Evolutionary conservation across 768 basidiomycete genomes (phyloP).

Genomic region (Asterophora parasitica): DNA sequence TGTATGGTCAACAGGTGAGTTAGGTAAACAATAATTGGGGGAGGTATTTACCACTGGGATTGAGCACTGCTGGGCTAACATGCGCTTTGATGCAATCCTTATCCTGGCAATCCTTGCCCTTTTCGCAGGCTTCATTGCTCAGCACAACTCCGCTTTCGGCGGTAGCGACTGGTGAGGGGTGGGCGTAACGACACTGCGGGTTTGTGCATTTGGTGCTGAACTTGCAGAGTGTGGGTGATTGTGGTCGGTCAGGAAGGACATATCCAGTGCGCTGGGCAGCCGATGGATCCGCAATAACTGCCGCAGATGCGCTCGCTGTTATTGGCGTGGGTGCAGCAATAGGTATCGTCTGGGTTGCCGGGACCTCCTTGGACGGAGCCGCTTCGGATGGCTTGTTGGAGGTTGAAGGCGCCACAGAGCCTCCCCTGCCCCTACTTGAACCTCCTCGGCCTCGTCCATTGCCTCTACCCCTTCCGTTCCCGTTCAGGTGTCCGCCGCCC

Average conservation of each 20-base stretch:
- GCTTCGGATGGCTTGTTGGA: slow-evolving; percentile 16
- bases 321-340: slow-evolving; percentile 27
- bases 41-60: slow-evolving; percentile 49
- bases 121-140: slow-evolving; percentile 89
- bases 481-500: slow-evolving; percentile 25
- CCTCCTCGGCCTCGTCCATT: slow-evolving; percentile 40
- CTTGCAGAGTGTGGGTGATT: slow-evolving; percentile 91
- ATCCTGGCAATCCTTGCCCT: slow-evolving; percentile 85
- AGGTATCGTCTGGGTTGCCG: slow-evolving; percentile 24
- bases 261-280: slow-evolving; percentile 41
- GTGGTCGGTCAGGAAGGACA: slow-evolving; percentile 69
- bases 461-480: slow-evolving; percentile 40
- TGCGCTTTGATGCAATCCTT: slow-evolving; percentile 91
- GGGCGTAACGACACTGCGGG: slow-evolving; percentile 83
- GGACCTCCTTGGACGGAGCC: slow-evolving; percentile 8
- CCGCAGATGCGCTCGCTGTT: slow-evolving; percentile 14
- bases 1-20: slow-evolving; percentile 8
- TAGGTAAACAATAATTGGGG: slow-evolving; percentile 2
- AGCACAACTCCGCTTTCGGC: slow-evolving; percentile 92
- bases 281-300: slow-evolving; percentile 19
- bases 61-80: slow-evolving; percentile 79
- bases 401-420: slow-evolving; percentile 20
- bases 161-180: slow-evolving; percentile 96
- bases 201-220: slow-evolving; percentile 90
- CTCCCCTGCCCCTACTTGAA: slow-evolving; percentile 46